Evolutionary conservation across 2,329 filamentous ascomycete genomes (phyloP), one percentile per base, ranked within the genome.

Genomic region (Venturia effusa): DNA sequence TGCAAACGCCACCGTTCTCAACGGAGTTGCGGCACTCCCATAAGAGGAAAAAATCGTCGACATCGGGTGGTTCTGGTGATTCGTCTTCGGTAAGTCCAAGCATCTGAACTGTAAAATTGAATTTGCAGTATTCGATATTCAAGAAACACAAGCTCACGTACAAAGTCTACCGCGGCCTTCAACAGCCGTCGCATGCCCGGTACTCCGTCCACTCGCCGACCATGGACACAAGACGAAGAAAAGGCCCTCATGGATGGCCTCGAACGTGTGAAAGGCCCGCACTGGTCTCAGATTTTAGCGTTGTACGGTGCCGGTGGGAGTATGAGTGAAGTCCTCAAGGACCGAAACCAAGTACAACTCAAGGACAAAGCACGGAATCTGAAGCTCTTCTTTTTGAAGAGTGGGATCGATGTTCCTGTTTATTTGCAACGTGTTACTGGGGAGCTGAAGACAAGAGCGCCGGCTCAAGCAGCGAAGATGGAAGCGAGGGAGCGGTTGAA

Each of bases 351-450:
- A 71, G 92, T 96, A 0, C 92, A 96, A 72, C 80, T 96, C 15
- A 96, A 96, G 74, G 91, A 96, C 72, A 96, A 96, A 75, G 91
- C 91, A 0, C 82, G 91, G 61, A 96, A 96, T 68, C 76, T 96
- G 60, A 96, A 96, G 74, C 77, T 96, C 0, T 96, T 94, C 77
- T 96, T 96, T 74, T 78, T 96, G 63, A 96, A 96, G 78, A 93
- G 88, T 22, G 90, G 90, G 62, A 92, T 91, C 5, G 92, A 96
- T 70, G 92, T 96, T 73, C 92, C 92, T 0, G 91, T 89, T 69
- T 94, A 94, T 69, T 77, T 96, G 27, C 87, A 92, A 70, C 89
- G 89, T 37, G 92, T 96, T 13, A 96, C 92, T 0, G 92, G 92
- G 3, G 92, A 96, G 75, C 78, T 96, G 43, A 93, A 94, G 75